Evolutionary conservation across 805 yeast species (phyloP), one percentile per base, ranked within the genome.

Genomic region (Cyberlindnera mississippiensis): DNA sequence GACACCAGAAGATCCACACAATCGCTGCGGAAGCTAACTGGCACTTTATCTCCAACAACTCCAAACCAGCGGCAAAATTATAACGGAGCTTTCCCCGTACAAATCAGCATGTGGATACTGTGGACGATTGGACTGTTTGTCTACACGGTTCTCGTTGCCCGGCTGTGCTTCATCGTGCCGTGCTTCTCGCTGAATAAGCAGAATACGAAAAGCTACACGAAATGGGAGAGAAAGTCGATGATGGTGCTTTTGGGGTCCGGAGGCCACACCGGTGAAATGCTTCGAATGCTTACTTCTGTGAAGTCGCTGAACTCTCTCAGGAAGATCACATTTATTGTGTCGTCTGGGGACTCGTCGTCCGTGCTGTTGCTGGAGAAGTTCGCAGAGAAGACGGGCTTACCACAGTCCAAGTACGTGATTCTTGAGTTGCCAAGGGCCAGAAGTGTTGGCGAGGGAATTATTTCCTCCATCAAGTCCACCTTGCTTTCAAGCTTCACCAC

Each of bases 211-310:
- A 4, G 15, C 2, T 14, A 18, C 11, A 38, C 37, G 18, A 28
- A 38, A 6, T 31, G 46, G 10, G 35, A 44, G 9, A 35, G 43
- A 4, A 54, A 55, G 39, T 33, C 35, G 6, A 5, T 57, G 10
- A 54, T 57, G 59, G 52, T 57, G 3, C 37, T 88, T n/a, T 64
- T 91, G 10, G 98, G 98, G 0, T 88, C 96, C 0, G 99, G 99
- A 2, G 98, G 97, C 3, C 98, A 89, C 56, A 89, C 97, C 0
- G 97, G 96, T 2, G 97, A 91, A 61, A 87, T 91, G 95, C 60
- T 90, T n/a, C 67, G 90, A 19, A 67, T 91, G 14, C 59, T 87
- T 9, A 46, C 58, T 4, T 59, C 60, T 6, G 64, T 74, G 29
- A 52, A 62, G 10, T 29, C 33, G 3, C 24, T 50, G 4, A 13